These are phyloP conservation scores for Alternaria viburni DNA, from an alignment of 2,329 filamentous ascomycete species.

Conservation along the genomic window DNA sequence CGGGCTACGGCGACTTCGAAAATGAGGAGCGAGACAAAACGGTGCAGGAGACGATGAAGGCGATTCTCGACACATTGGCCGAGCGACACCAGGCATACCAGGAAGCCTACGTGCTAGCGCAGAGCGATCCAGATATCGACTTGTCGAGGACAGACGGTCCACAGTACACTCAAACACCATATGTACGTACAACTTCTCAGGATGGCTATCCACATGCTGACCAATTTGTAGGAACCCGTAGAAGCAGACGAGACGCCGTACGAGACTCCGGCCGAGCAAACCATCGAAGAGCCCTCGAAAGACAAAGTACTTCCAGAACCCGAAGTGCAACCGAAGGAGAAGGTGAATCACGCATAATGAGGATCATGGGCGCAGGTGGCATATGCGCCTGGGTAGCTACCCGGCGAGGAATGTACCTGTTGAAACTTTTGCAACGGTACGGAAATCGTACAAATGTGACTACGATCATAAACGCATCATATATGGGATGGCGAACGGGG, in stretches of 20 bases:
- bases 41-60: constrained; percentile 78
- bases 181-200: constrained; percentile 20
- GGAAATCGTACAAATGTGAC: neutral
- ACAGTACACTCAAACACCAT: constrained; percentile 33
- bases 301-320: neutral
- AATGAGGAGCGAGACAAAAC: constrained; percentile 65
- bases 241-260: constrained; percentile 21
- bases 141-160: constrained; percentile 30
- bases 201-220: constrained; percentile 5
- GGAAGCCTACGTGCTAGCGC: constrained; percentile 69
- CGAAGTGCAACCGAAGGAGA: constrained; percentile 19
- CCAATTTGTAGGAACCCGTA: constrained; percentile 21
- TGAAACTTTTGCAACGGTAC: neutral
- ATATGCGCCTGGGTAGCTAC: neutral
- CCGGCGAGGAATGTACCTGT: neutral
- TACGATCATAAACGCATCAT: neutral
- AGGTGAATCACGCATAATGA: constrained; percentile 18
- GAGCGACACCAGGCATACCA: constrained; percentile 90
- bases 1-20: constrained; percentile 78
- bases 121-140: constrained; percentile 56
- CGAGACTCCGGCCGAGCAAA: constrained; percentile 3
- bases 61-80: constrained; percentile 83
- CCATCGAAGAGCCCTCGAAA: constrained; percentile 1
- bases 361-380: neutral
- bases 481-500: neutral